A percentile compares a stretch with the other conserved stretches of the same genome.
These are phyloP conservation scores for Trametes maxima DNA, from an alignment of 768 basidiomycete species.

Conservation along the genomic window DNA sequence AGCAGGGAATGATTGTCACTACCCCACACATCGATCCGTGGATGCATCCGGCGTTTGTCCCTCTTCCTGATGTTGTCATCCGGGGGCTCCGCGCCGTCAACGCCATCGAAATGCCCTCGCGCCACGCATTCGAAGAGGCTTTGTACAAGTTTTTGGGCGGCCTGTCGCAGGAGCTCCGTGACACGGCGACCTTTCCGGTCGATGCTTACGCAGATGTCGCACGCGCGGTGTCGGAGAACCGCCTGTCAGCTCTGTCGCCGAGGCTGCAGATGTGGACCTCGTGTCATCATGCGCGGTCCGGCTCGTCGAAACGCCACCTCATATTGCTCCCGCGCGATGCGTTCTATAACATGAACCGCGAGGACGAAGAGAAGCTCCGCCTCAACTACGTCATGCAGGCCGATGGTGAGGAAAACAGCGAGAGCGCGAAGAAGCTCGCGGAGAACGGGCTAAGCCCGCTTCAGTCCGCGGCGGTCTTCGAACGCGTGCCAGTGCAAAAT, in stretches of 20 bases:
- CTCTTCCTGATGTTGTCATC: constrained; percentile 59
- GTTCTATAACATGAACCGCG: constrained; percentile 51
- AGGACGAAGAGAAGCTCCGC: constrained; percentile 53
- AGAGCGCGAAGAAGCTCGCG: constrained; percentile 14
- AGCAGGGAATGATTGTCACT: constrained; percentile 39
- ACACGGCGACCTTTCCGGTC: constrained; percentile 58
- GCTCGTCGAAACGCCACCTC: constrained; percentile 59
- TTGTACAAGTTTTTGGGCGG: constrained; percentile 51
- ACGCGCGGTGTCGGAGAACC: constrained; percentile 45
- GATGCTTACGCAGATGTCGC: constrained; percentile 58
- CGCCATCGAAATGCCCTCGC: constrained; percentile 61
- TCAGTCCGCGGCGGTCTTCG: constrained; percentile 48
- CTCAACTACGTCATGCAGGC: constrained; percentile 47
- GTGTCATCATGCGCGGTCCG: constrained; percentile 62
- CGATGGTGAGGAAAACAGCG: constrained; percentile 36
- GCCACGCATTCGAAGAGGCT: constrained; percentile 53
- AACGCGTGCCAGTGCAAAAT: constrained; percentile 63
- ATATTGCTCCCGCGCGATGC: constrained; percentile 63
- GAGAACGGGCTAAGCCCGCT: constrained; percentile 31
- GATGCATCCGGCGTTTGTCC: constrained; percentile 57
- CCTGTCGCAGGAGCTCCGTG: constrained; percentile 57
- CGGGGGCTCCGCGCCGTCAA: constrained; percentile 56
- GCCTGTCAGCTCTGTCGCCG: constrained; percentile 35
- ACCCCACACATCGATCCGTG: constrained; percentile 57
- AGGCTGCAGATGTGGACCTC: constrained; percentile 55